Percentiles rank a stretch among this genome's conserved stretches.
phyloP scores from a whole-genome alignment of 1,284 basidiomycete species.

The Gymnopus androsaceus region DNA sequence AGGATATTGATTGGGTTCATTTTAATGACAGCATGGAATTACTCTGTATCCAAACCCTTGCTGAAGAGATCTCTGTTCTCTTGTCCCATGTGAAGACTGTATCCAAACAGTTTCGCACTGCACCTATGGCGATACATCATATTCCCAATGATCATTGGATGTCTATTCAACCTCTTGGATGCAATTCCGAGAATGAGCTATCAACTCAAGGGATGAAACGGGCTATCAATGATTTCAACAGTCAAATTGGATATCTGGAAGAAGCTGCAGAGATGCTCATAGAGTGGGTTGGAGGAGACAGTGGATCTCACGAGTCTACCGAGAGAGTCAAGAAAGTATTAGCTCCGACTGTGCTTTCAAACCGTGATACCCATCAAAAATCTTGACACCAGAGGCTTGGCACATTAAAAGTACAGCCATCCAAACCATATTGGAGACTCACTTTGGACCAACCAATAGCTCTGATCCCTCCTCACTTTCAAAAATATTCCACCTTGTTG shows the following conservation, averaged over 20 bases:
- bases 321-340: too few relatives aligned
- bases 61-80: background rate
- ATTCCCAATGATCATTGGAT: background rate
- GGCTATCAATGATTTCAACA: background rate
- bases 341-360: conserved; percentile 6
- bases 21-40: background rate
- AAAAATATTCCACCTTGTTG: background rate
- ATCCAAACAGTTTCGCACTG: background rate
- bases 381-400: conserved; percentile 18
- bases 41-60: background rate
- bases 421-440: conserved; percentile 8
- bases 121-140: conserved; percentile 1
- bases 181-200: background rate
- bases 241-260: background rate
- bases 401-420: conserved; percentile 14
- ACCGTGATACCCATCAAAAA: background rate
- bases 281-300: background rate
- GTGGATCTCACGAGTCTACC: background rate
- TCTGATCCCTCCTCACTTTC: conserved; percentile 18
- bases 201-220: background rate
- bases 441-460: conserved; percentile 12
- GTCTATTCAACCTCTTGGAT: background rate
- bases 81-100: background rate
- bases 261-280: background rate
- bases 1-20: background rate